These are phyloP conservation scores for Globisporangium sylvaticum DNA, from an alignment of 352 stramenopile species.

Conservation along the genomic window DNA sequence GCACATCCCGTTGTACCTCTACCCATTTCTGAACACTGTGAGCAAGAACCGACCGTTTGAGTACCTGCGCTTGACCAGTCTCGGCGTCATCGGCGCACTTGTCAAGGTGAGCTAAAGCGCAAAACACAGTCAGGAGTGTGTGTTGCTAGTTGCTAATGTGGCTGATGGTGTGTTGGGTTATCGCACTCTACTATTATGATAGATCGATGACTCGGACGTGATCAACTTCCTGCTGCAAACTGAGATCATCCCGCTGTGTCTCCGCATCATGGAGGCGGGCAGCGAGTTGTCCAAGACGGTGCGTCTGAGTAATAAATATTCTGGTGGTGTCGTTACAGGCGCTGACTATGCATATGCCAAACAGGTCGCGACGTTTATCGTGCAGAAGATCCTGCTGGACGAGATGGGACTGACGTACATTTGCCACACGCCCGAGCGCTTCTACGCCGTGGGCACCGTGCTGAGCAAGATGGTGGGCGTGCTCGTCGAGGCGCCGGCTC, in stretches of 20 bases:
- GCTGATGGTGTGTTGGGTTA: too few relatives aligned
- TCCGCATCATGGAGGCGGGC: slow-evolving; percentile 99
- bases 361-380: slow-evolving; percentile 97
- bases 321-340: neutral
- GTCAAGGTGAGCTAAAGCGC: too few relatives aligned
- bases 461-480: slow-evolving; percentile 96
- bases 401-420: slow-evolving; percentile 98
- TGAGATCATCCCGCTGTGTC: slow-evolving; percentile 98
- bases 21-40: slow-evolving; percentile 99
- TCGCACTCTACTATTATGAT: too few relatives aligned
- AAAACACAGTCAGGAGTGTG: too few relatives aligned
- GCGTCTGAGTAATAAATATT: neutral
- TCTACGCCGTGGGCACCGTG: slow-evolving; percentile 89
- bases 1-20: slow-evolving; percentile 98
- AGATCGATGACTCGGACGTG: slow-evolving; percentile 98
- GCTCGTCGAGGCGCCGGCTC: slow-evolving; percentile 91
- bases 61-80: slow-evolving; percentile 96
- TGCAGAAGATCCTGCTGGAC: slow-evolving; percentile 99
- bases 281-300: slow-evolving; percentile 97
- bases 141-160: too few relatives aligned
- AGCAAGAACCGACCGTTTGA: slow-evolving; percentile 98
- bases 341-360: neutral
- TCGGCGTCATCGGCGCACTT: slow-evolving; percentile 98
- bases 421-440: slow-evolving; percentile 95
- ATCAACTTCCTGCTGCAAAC: slow-evolving; percentile 99